Conservation (phyloP, 2,329 filamentous ascomycete species). For the Grosmannia serpens region DNA sequence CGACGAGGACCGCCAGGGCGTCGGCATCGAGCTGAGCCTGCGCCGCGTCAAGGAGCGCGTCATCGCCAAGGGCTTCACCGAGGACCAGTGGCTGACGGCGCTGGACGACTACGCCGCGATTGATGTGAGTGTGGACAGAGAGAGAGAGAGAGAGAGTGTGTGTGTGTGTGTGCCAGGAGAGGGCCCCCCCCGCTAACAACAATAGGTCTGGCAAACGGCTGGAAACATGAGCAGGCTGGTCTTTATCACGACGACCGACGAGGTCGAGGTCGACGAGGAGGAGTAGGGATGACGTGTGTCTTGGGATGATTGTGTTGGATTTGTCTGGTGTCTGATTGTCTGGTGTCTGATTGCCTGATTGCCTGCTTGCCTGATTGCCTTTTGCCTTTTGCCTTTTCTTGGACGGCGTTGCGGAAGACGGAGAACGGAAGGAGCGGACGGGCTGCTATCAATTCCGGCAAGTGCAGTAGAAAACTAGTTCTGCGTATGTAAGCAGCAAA, state of each 20-base stretch:
- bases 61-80: constrained; percentile 91
- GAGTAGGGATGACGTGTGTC: constrained; percentile 7
- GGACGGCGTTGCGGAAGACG: not conserved
- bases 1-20: constrained; percentile 43
- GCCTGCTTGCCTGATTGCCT: too few relatives aligned
- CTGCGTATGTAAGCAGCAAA: too few relatives aligned
- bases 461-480: too few relatives aligned
- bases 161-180: too few relatives aligned
- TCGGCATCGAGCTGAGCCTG: constrained; percentile 65
- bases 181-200: not conserved
- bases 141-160: too few relatives aligned
- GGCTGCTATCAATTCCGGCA: not conserved
- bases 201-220: constrained; percentile 66
- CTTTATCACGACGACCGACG: constrained; percentile 52
- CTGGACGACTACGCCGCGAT: constrained; percentile 81
- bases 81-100: constrained; percentile 78
- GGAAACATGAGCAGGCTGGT: constrained; percentile 59
- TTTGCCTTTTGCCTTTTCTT: constrained; percentile 15
- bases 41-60: constrained; percentile 83
- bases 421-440: not conserved
- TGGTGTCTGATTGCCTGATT: too few relatives aligned
- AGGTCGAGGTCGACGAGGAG: constrained; percentile 34
- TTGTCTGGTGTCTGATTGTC: not conserved
- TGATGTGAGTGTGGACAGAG: constrained; percentile 57
- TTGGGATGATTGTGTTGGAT: not conserved